These are phyloP conservation scores for Sisymbrium altissimum DNA, from an alignment of 345 rosid genomes.

Conservation along the genomic window DNA sequence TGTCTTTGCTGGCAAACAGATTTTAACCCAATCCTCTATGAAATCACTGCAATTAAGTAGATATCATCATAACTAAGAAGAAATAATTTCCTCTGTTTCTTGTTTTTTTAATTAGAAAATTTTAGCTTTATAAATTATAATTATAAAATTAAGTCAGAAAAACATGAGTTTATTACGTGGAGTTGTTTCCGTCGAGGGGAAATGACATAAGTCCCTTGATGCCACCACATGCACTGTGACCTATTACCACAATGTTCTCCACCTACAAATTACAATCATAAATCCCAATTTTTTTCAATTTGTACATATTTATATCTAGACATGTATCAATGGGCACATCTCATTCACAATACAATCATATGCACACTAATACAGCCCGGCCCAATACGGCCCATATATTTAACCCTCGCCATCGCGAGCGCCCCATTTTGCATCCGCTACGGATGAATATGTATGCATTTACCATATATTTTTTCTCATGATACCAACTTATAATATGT, in stretches of 20 bases:
- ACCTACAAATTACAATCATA: constrained; percentile 62
- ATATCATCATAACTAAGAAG: background rate
- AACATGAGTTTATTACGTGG: constrained; percentile 49
- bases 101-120: background rate
- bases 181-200: constrained; percentile 58
- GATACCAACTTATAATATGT: background rate
- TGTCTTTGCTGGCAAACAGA: constrained; percentile 69
- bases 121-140: no score
- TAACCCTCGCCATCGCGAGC: background rate
- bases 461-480: background rate
- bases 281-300: background rate
- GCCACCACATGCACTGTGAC: constrained; percentile 96
- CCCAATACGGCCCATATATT: background rate
- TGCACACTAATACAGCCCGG: background rate
- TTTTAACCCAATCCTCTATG: constrained; percentile 87
- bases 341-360: background rate
- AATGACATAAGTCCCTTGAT: constrained; percentile 95
- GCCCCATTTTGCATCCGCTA: background rate
- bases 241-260: constrained; percentile 73
- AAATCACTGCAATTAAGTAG: constrained; percentile 57
- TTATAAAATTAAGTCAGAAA: no score
- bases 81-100: background rate
- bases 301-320: background rate
- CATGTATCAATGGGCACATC: background rate
- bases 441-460: background rate